A percentile compares a stretch with the other conserved stretches of the same genome.
Evolutionary conservation across 768 basidiomycete species (phyloP).

Genomic region (Suillus fuscotomentosus): DNA sequence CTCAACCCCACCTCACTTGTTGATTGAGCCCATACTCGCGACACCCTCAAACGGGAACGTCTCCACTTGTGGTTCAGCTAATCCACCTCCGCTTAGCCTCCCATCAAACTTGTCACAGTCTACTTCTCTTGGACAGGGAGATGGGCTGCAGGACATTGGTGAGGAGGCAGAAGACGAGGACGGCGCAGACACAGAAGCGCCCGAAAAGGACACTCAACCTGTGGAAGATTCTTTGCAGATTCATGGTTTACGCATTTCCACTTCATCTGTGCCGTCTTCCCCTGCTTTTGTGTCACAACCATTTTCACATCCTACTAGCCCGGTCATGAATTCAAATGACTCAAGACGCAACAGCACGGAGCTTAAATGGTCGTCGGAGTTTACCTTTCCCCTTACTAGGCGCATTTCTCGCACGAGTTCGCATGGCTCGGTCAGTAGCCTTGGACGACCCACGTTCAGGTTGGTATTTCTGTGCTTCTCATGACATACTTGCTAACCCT

Average conservation of each 20-base stretch:
- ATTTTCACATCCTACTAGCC: constrained; percentile 23
- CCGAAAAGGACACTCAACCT: constrained; percentile 18
- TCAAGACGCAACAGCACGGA: constrained; percentile 23
- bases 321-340: constrained; percentile 12
- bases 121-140: constrained; percentile 23
- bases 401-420: constrained; percentile 24
- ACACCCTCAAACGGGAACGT: constrained; percentile 19
- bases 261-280: constrained; percentile 34
- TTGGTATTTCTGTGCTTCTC: constrained; percentile 8
- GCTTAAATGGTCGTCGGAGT: constrained; percentile 25
- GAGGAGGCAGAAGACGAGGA: constrained; percentile 51
- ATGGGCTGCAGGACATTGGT: constrained; percentile 55
- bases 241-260: constrained; percentile 58
- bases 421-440: constrained; percentile 24
- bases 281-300: constrained; percentile 25
- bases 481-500: neutral
- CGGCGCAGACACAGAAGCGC: constrained; percentile 16
- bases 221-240: constrained; percentile 37
- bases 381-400: constrained; percentile 16
- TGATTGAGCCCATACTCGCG: constrained; percentile 55
- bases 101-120: constrained; percentile 30
- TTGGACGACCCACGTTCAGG: constrained; percentile 25
- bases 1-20: neutral
- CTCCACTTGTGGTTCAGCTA: constrained; percentile 19
- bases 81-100: constrained; percentile 40